Evolutionary conservation across 2,329 filamentous ascomycete species (phyloP).

Genomic region (Aspergillus persii): DNA sequence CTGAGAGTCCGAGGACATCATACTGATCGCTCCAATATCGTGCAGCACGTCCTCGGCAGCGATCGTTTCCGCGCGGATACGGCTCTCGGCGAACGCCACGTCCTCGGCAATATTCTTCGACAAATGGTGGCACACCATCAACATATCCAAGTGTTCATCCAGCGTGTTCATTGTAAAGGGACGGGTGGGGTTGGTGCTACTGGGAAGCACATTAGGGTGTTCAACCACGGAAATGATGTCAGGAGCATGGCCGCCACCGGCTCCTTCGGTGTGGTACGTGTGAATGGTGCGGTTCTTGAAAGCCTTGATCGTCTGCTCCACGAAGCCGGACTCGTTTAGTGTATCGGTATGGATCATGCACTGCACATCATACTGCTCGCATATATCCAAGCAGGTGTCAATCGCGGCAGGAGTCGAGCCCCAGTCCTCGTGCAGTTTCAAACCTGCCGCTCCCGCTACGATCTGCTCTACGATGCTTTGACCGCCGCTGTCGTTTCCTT

Average conservation of each 20-base stretch:
- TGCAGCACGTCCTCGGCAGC: constrained; percentile 95
- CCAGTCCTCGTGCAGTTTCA: constrained; percentile 98
- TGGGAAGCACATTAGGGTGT: constrained; percentile 81
- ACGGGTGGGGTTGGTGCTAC: constrained; percentile 86
- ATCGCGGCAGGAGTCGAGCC: constrained; percentile 88
- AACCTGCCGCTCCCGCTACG: constrained; percentile 77
- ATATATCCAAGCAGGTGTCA: constrained; percentile 79
- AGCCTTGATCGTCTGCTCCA: constrained; percentile 83
- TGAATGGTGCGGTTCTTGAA: constrained; percentile 88
- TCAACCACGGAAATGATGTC: constrained; percentile 95
- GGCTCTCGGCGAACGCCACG: constrained; percentile 89
- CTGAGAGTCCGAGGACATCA: constrained; percentile 96
- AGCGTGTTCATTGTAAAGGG: constrained; percentile 90
- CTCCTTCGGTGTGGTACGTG: constrained; percentile 95
- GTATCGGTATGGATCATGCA: constrained; percentile 95
- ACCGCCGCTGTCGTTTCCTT: constrained; percentile 80
- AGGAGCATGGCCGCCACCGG: constrained; percentile 89
- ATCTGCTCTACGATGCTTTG: constrained; percentile 74
- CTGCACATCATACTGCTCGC: constrained; percentile 88
- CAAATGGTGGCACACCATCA: constrained; percentile 96
- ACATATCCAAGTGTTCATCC: constrained; percentile 95
- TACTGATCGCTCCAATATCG: constrained; percentile 90
- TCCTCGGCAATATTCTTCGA: constrained; percentile 92
- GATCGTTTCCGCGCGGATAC: constrained; percentile 94
- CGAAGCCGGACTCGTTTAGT: constrained; percentile 95